Evolutionary conservation across 2,329 filamentous ascomycete genomes (phyloP).

Genomic region (Sporothrix globosa): DNA sequence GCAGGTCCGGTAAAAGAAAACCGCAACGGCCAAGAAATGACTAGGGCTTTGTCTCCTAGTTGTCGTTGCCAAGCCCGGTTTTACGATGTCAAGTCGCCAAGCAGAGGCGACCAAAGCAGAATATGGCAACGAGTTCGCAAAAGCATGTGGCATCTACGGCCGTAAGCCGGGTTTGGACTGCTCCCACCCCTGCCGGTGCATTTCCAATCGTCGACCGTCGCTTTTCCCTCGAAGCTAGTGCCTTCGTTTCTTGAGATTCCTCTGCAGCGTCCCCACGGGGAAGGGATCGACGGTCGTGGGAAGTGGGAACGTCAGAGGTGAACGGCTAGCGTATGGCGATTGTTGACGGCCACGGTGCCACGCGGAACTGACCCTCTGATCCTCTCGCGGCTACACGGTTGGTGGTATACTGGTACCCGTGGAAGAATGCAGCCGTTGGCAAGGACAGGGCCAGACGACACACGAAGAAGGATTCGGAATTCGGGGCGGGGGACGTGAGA

Average conservation of each 20-base stretch:
- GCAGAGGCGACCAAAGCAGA: too few species aligned
- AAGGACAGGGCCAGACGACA: not conserved
- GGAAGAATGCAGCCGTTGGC: conserved; percentile 11
- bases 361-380: not conserved
- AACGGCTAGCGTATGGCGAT: not conserved
- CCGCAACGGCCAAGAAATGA: too few species aligned
- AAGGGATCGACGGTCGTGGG: not conserved
- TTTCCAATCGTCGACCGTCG: not conserved
- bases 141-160: not conserved
- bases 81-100: too few species aligned
- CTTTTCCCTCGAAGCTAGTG: not conserved
- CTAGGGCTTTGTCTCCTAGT: too few species aligned
- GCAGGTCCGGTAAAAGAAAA: not conserved
- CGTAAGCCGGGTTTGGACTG: not conserved
- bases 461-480: not conserved
- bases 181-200: too few species aligned
- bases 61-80: not conserved
- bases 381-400: too few species aligned
- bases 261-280: conserved; percentile 5
- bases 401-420: not conserved
- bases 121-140: too few species aligned
- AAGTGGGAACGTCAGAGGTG: not conserved
- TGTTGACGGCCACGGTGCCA: not conserved
- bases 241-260: not conserved
- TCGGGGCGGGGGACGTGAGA: too few species aligned